Evolutionary conservation across 2,329 filamentous ascomycete species (phyloP).

Genomic region (Arachnopeziza araneosa): DNA sequence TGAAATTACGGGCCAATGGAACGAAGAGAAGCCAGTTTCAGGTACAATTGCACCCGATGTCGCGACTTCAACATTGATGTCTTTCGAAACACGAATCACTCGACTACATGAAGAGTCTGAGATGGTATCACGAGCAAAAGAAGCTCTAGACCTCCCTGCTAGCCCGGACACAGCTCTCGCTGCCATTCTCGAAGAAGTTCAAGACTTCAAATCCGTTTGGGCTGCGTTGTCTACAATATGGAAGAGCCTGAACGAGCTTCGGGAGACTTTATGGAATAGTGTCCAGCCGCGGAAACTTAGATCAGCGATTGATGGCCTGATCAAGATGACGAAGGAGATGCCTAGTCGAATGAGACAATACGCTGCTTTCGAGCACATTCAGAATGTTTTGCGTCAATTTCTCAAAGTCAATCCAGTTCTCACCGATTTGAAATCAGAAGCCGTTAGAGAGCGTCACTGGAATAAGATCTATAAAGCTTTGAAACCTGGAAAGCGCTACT

Average conservation of each 20-base stretch:
- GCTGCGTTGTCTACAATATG: constrained; percentile 92
- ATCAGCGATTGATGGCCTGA: constrained; percentile 79
- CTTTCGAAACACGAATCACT: constrained; percentile 80
- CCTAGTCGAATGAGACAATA: constrained; percentile 98
- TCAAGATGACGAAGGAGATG: constrained; percentile 99
- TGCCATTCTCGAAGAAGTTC: constrained; percentile 89
- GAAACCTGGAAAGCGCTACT: constrained; percentile 89
- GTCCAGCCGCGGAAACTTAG: constrained; percentile 92
- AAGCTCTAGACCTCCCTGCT: constrained; percentile 84
- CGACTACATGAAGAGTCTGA: constrained; percentile 81
- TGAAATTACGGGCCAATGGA: constrained; percentile 83
- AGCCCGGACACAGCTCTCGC: constrained; percentile 74
- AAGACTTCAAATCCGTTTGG: constrained; percentile 99
- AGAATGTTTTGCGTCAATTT: constrained; percentile 79
- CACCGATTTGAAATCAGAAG: constrained; percentile 89
- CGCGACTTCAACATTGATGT: constrained; percentile 73
- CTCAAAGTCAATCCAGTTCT: constrained; percentile 88
- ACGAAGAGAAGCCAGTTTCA: constrained; percentile 93
- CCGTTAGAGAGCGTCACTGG: constrained; percentile 95
- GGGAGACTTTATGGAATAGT: constrained; percentile 89
- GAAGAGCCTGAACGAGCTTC: constrained; percentile 90
- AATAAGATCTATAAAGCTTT: constrained; percentile 95
- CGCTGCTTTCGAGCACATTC: constrained; percentile 98
- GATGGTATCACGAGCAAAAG: constrained; percentile 94
- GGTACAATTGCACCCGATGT: constrained; percentile 87